A percentile compares a stretch with the other conserved stretches of the same genome.
Evolutionary conservation across 257 asterid genomes (phyloP).

Genomic region (Dorcoceras hygrometricum): DNA sequence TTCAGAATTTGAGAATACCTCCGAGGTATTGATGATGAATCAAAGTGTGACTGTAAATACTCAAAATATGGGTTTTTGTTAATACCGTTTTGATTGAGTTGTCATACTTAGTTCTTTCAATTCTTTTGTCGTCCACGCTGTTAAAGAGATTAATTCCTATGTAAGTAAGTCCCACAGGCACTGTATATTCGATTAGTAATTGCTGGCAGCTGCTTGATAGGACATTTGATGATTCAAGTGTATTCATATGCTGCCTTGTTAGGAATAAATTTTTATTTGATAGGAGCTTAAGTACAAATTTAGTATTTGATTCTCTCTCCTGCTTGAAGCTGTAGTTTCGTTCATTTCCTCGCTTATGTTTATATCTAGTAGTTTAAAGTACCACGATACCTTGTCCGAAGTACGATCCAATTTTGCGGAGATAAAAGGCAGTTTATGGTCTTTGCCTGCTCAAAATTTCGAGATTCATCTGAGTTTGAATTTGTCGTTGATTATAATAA

Average conservation of each 20-base stretch:
- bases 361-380: too few relatives aligned
- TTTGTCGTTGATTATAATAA: background rate
- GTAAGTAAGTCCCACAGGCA: conserved; percentile 21
- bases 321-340: background rate
- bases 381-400: background rate
- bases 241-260: background rate
- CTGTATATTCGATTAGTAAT: background rate
- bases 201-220: background rate
- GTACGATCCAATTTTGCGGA: background rate
- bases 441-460: background rate
- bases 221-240: background rate
- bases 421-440: background rate
- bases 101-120: conserved; percentile 37
- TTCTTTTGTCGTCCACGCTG: conserved; percentile 41
- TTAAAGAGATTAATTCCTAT: conserved; percentile 18
- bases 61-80: conserved; percentile 24
- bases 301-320: background rate
- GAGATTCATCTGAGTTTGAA: background rate
- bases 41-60: conserved; percentile 35
- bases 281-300: background rate
- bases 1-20: conserved; percentile 43
- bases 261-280: background rate
- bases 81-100: conserved; percentile 24
- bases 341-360: background rate
- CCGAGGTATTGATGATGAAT: conserved; percentile 48